Evolutionary conservation across 2,329 filamentous ascomycete species (phyloP).

Genomic region (Aspergillus glaucus): DNA sequence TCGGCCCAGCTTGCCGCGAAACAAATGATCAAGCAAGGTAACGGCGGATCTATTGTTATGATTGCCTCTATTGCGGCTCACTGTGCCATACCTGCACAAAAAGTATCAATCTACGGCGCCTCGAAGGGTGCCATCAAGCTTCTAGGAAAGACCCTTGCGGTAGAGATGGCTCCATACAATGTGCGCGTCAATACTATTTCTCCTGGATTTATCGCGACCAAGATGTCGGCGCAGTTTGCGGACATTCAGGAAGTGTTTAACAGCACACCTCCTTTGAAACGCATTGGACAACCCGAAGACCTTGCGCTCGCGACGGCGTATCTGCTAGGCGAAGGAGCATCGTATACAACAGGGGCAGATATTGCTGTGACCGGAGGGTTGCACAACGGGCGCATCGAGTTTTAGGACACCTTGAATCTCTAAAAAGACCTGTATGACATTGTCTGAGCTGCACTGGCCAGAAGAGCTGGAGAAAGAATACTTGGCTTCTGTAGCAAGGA

Average conservation of each 20-base stretch:
- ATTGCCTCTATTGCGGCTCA: constrained; percentile 36
- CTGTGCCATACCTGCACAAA: constrained; percentile 31
- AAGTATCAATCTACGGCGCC: constrained; percentile 40
- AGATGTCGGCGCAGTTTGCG: constrained; percentile 16
- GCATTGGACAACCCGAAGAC: constrained; percentile 37
- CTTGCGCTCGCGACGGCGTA: constrained; percentile 40
- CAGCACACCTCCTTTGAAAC: constrained; percentile 14
- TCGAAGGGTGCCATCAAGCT: constrained; percentile 40
- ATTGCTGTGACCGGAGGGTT: constrained; percentile 43
- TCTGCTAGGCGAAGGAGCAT: constrained; percentile 40
- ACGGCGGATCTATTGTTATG: constrained; percentile 35
- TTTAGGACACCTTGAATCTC: no score
- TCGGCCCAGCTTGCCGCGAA: constrained; percentile 34
- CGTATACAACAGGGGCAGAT: constrained; percentile 40
- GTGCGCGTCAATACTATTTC: constrained; percentile 38
- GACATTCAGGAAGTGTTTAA: constrained; percentile 13
- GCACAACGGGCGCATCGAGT: constrained; percentile 33
- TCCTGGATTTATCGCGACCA: constrained; percentile 17
- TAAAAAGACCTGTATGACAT: no score
- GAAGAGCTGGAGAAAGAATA: no score
- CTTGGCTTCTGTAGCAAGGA: no score
- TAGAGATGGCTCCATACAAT: constrained; percentile 32
- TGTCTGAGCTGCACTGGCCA: no score
- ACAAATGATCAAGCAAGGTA: constrained; percentile 37
- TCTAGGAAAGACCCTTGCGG: constrained; percentile 35